These are phyloP conservation scores for Trichophyton rubrum DNA, from an alignment of 2,329 filamentous ascomycete genomes.

Conservation along the genomic window DNA sequence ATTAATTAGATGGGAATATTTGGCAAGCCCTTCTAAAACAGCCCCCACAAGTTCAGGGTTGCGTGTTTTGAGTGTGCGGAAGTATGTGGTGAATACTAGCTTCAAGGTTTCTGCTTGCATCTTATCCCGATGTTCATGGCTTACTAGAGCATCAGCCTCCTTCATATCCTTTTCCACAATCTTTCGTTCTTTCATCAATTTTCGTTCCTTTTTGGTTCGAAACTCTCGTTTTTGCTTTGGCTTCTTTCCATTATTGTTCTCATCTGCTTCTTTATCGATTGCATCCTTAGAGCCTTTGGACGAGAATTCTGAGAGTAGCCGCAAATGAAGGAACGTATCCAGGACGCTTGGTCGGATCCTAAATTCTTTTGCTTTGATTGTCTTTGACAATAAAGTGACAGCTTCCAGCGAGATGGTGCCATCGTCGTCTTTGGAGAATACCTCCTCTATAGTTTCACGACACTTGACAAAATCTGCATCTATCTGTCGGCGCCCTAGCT, in stretches of 20 bases:
- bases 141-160: slow-evolving; percentile 79
- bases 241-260: slow-evolving; percentile 42
- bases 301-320: slow-evolving; percentile 75
- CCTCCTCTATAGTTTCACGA: slow-evolving; percentile 60
- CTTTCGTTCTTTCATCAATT: slow-evolving; percentile 73
- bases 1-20: slow-evolving; percentile 94
- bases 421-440: slow-evolving; percentile 82
- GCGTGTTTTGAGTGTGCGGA: slow-evolving; percentile 78
- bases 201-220: slow-evolving; percentile 76
- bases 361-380: slow-evolving; percentile 85
- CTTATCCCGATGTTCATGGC: slow-evolving; percentile 80
- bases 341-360: slow-evolving; percentile 71
- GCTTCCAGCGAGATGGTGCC: slow-evolving; percentile 79
- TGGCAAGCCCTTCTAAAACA: slow-evolving; percentile 83
- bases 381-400: slow-evolving; percentile 72
- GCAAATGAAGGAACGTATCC: slow-evolving; percentile 81
- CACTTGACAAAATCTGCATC: slow-evolving; percentile 70
- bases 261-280: slow-evolving; percentile 50
- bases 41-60: slow-evolving; percentile 85
- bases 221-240: slow-evolving; percentile 68
- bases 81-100: slow-evolving; percentile 89
- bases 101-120: slow-evolving; percentile 95
- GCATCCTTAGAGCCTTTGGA: slow-evolving; percentile 68
- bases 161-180: slow-evolving; percentile 84
- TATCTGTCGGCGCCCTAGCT: slow-evolving; percentile 59